A percentile compares a stretch with the other conserved stretches of the same genome.
Conservation (phyloP, 2,329 filamentous ascomycete species). For the Aspergillus floridensis region DNA sequence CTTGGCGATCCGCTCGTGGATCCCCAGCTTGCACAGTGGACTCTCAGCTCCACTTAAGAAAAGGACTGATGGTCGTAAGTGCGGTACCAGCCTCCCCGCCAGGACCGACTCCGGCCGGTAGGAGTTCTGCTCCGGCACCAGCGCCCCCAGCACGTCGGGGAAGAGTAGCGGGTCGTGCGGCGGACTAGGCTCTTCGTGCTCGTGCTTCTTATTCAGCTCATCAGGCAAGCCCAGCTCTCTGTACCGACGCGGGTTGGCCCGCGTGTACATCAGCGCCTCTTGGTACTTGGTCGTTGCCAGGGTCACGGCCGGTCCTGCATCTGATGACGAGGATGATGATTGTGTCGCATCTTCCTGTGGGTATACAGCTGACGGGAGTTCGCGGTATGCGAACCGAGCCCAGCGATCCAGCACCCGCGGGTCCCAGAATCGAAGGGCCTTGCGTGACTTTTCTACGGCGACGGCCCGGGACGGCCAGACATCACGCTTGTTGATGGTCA, state of each 20-base stretch:
- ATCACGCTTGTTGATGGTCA: background rate
- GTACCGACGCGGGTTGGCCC: slow-evolving; percentile 28
- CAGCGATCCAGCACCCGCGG: background rate
- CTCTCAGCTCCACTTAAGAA: slow-evolving; percentile 12
- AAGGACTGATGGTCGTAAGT: slow-evolving; percentile 13
- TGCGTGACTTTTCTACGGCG: background rate
- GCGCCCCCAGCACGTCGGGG: slow-evolving; percentile 9
- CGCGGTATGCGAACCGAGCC: background rate
- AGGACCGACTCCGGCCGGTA: slow-evolving; percentile 12
- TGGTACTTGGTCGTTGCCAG: slow-evolving; percentile 3
- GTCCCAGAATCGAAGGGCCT: background rate
- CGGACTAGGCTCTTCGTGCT: background rate
- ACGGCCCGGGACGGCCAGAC: background rate
- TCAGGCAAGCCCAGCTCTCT: slow-evolving; percentile 28
- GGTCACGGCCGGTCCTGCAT: background rate
- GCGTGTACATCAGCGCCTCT: slow-evolving; percentile 27
- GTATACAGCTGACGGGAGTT: background rate
- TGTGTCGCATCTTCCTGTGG: background rate
- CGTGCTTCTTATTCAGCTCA: background rate
- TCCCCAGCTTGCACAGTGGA: slow-evolving; percentile 23
- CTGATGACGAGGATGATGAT: background rate
- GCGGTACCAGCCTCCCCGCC: slow-evolving; percentile 4
- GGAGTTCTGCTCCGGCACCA: slow-evolving; percentile 1
- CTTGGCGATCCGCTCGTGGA: slow-evolving; percentile 25
- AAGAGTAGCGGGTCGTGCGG: slow-evolving; percentile 10